These are phyloP conservation scores for Fusarium oligoseptatum DNA, from an alignment of 2,329 filamentous ascomycete species.

Conservation along the genomic window DNA sequence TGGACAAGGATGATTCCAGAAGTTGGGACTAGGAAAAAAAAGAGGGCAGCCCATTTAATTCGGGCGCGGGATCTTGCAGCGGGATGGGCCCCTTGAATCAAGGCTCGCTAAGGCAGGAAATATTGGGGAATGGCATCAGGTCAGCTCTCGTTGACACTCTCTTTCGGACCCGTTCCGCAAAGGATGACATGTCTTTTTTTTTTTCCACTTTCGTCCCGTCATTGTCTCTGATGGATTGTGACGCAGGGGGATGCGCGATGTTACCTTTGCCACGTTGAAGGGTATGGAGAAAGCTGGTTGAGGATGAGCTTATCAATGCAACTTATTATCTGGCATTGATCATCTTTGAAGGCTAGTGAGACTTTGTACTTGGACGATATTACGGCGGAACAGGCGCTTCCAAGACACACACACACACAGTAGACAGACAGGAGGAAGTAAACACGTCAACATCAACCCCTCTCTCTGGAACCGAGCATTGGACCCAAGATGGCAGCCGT, in stretches of 20 bases:
- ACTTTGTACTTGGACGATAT: not conserved
- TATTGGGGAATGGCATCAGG: not conserved
- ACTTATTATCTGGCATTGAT: not conserved
- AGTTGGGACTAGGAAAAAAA: not conserved
- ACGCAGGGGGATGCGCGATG: conserved; percentile 17
- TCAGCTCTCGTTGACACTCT: conserved; percentile 13
- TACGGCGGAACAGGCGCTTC: not conserved
- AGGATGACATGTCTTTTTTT: not conserved
- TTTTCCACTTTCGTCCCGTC: not conserved
- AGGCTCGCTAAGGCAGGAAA: conserved; percentile 7
- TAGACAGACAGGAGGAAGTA: not conserved
- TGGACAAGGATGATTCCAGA: conserved; percentile 24
- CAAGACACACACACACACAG: not conserved
- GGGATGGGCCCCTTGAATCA: not conserved
- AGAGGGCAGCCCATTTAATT: conserved; percentile 10
- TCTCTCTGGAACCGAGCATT: not conserved
- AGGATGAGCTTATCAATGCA: not conserved
- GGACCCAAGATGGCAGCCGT: not conserved
- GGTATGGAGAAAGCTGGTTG: conserved; percentile 22
- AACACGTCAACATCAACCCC: not conserved
- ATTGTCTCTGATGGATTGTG: conserved; percentile 6
- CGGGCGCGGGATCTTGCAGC: conserved; percentile 34
- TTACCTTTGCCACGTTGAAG: conserved; percentile 20
- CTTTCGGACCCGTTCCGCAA: conserved; percentile 22
- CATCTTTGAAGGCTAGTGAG: not conserved